A percentile compares a stretch with the other conserved stretches of the same genome.
These are phyloP conservation scores for Phyllostachys edulis DNA, from an alignment of 176 grass and related monocot species.

Conservation along the genomic window DNA sequence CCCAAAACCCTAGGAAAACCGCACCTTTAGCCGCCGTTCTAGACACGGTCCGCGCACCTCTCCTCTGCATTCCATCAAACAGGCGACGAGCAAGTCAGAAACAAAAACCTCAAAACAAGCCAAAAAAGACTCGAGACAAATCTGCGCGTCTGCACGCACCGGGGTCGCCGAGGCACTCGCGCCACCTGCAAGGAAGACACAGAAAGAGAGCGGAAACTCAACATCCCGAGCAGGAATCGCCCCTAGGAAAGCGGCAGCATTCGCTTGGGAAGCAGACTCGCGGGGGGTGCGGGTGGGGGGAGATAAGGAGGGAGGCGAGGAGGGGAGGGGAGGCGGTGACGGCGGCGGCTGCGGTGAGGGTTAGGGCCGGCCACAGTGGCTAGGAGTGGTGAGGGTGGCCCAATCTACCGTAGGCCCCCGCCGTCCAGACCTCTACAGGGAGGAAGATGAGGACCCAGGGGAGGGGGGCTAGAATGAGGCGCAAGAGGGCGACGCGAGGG, in stretches of 20 bases:
- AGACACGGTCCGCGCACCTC: neutral
- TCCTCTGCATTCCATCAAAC: constrained; percentile 41
- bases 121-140: neutral
- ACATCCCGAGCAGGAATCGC: neutral
- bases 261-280: neutral
- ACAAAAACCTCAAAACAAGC: neutral
- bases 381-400: no score
- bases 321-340: no score
- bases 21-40: neutral
- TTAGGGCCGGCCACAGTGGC: no score
- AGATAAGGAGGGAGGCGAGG: no score
- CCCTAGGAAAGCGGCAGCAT: neutral
- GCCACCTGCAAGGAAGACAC: neutral
- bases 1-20: neutral
- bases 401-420: no score
- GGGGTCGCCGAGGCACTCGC: neutral
- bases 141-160: neutral
- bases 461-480: no score
- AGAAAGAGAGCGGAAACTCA: neutral
- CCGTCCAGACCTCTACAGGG: no score
- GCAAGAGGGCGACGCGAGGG: no score
- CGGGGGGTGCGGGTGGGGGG: no score
- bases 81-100: neutral
- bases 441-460: no score
- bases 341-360: no score